Evolutionary conservation across 495 filamentous ascomycete species (phyloP).

Genomic region (Penicillium turbatum): DNA sequence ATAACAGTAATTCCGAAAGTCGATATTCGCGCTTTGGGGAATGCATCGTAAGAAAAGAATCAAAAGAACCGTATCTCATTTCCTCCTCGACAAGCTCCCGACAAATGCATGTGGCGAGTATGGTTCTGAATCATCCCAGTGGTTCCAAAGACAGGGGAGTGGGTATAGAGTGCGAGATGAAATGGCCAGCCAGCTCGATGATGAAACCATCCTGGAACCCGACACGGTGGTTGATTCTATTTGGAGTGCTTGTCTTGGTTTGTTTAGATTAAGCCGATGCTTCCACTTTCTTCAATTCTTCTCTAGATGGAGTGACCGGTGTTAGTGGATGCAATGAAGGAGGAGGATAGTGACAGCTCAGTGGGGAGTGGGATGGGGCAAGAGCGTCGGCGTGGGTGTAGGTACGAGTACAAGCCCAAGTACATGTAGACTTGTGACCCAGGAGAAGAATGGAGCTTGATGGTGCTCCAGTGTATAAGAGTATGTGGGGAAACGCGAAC

Average conservation of each 20-base stretch:
- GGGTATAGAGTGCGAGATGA: constrained; percentile 6
- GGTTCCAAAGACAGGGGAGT: constrained; percentile 3
- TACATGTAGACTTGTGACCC: too few relatives aligned
- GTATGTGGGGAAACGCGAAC: background rate
- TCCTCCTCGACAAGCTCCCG: constrained; percentile 1
- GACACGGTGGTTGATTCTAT: background rate
- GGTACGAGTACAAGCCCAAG: too few relatives aligned
- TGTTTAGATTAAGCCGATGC: constrained; percentile 34
- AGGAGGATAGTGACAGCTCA: background rate
- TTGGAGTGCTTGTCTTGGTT: background rate
- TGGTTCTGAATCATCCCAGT: background rate
- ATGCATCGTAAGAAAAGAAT: background rate
- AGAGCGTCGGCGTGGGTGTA: background rate
- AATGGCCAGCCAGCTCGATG: constrained; percentile 6
- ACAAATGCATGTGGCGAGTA: constrained; percentile 3
- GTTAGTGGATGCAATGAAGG: constrained; percentile 6
- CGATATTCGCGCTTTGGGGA: background rate
- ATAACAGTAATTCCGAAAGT: background rate
- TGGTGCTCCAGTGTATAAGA: too few relatives aligned
- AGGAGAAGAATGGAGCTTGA: too few relatives aligned
- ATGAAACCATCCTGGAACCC: background rate
- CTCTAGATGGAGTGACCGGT: constrained; percentile 50
- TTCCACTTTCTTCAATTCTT: constrained; percentile 94
- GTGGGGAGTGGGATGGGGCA: background rate
- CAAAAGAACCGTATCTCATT: constrained; percentile 4